Evolutionary conservation across 176 grass and related monocot genomes (phyloP).

Genomic region (Musa acuminata): DNA sequence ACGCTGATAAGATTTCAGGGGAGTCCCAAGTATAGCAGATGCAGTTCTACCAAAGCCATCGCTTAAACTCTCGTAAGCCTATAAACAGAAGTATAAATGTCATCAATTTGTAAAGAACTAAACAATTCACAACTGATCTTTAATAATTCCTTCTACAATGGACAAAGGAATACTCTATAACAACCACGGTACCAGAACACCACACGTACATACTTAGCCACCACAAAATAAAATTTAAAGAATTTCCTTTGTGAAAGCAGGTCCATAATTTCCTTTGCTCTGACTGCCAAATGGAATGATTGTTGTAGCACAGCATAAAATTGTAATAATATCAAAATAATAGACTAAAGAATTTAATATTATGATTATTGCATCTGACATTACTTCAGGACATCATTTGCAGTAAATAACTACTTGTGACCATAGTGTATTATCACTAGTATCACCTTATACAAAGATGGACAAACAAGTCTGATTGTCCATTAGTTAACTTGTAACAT

Average conservation of each 20-base stretch:
- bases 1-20: conserved; percentile 88
- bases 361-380: too few relatives aligned
- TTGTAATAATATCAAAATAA: too few relatives aligned
- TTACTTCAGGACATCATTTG: not conserved
- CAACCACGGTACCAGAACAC: not conserved
- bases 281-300: too few relatives aligned
- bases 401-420: not conserved
- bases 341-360: too few relatives aligned
- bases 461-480: not conserved
- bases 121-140: not conserved
- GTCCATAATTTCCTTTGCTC: too few relatives aligned
- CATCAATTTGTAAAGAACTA: not conserved
- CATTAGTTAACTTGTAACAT: too few relatives aligned
- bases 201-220: not conserved
- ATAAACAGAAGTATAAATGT: conserved; percentile 2
- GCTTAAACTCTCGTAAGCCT: conserved; percentile 94
- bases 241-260: too few relatives aligned
- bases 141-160: not conserved
- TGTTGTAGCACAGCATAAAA: too few relatives aligned
- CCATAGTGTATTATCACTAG: not conserved
- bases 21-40: conserved; percentile 68
- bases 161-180: not conserved
- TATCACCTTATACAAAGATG: not conserved
- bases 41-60: conserved; percentile 72
- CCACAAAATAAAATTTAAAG: not conserved